Evolutionary conservation across 2,329 filamentous ascomycete genomes (phyloP).

Genomic region (Epichloe gansuensis): DNA sequence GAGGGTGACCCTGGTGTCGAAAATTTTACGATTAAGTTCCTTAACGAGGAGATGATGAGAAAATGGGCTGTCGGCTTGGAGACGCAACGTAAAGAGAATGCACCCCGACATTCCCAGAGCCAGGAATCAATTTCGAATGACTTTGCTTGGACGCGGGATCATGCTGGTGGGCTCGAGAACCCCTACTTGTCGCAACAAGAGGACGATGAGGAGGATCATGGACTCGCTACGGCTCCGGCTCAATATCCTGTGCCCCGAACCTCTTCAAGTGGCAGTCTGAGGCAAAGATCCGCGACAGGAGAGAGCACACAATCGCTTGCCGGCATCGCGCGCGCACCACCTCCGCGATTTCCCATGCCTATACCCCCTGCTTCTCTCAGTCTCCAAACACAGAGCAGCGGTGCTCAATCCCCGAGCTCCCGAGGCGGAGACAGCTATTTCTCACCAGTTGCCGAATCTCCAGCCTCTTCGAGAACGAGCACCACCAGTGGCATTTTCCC

Average conservation of each 20-base stretch:
- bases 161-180: constrained; percentile 59
- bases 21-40: constrained; percentile 90
- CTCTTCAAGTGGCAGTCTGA: constrained; percentile 61
- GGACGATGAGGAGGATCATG: constrained; percentile 47
- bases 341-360: constrained; percentile 60
- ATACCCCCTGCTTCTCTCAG: constrained; percentile 48
- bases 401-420: constrained; percentile 46
- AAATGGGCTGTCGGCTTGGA: constrained; percentile 82
- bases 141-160: constrained; percentile 67
- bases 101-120: constrained; percentile 33
- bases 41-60: constrained; percentile 82
- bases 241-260: constrained; percentile 25
- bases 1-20: constrained; percentile 95
- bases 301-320: constrained; percentile 53
- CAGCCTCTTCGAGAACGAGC: constrained; percentile 63
- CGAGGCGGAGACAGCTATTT: constrained; percentile 78
- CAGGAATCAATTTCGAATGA: constrained; percentile 49
- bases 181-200: constrained; percentile 57
- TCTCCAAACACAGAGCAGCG: constrained; percentile 46
- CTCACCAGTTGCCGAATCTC: constrained; percentile 72
- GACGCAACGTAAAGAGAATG: constrained; percentile 54
- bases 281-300: constrained; percentile 63
- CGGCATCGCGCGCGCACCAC: constrained; percentile 45
- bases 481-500: constrained; percentile 62
- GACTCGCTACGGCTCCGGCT: constrained; percentile 23